Base-by-base conservation (phyloP, 2,329 filamentous ascomycete genomes). In the Chaetomium sp. region DNA sequence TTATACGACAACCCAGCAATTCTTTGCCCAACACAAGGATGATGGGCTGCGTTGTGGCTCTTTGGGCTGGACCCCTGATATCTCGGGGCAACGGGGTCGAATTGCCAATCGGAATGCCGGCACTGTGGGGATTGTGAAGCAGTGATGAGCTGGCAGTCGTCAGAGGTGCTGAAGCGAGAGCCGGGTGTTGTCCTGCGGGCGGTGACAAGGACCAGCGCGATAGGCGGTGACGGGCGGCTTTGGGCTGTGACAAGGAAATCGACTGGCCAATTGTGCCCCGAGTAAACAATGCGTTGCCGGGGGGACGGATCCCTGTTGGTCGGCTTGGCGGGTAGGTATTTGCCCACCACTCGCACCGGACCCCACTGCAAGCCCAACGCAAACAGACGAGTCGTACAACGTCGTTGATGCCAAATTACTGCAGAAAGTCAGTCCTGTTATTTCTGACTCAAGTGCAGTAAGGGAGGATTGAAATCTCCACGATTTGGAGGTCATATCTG, bases 71-170 rank as follows among this genome's bases (percentile, higher is more conserved):
- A 42, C 11, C 12, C 5, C 40, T 14, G 11, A 53, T 42, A 53
- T 36, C 42, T 56, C 59, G 55, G 47, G 55, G 60, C 61, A 63
- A 63, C 60, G 55, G 48, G 19, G 19, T 27, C 35, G 12, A 41
- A 36, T 40, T 49, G 47, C 56, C 59, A 59, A 58, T 57, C 32
- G 53, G 53, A 53, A 6, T 8, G 35, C 37, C 33, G 32, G 32
- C 12, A n/a, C 44, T 34, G 54, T 56, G 45, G 56, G 47, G 51
- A 57, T 51, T 52, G 54, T 56, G 54, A 51, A 54, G 54, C 58
- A 55, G 52, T 27, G 58, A 57, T 59, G 58, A 44, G 58, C 58
- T 63, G 58, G 60, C 61, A 58, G n/a, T 50, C 10, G 53, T 44
- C 40, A 52, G 50, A 52, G 54, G 50, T 43, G 38, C 10, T 27